Base-by-base conservation (phyloP, 2,329 filamentous ascomycete species). In the Arthrobotrys iridis region DNA sequence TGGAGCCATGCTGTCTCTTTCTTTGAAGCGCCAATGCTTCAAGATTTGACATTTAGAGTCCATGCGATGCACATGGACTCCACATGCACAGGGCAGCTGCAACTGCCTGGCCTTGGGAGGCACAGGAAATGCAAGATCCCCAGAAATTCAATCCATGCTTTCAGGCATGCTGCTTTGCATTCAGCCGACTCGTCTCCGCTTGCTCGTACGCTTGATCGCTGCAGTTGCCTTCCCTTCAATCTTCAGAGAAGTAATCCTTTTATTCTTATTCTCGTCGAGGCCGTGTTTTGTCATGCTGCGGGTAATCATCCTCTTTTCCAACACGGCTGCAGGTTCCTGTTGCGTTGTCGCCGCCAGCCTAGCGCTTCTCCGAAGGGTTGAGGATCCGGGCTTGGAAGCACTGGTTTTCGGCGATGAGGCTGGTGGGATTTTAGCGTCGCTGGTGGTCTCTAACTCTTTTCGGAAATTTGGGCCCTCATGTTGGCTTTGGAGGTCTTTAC, bases 141-240 rank as follows among this genome's bases (percentile, higher is more conserved):
- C 43, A 43, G 22, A 48, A 10, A 48, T 48, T 43, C 41, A 62
- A 60, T 18, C n/a, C n/a, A 40, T 40, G 35, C 35, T 22, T 30
- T 55, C 50, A 55, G 50, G 50, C 50, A 55, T 37, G 37, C 30
- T 37, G 30, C 20, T 55, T 35, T 55, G 46, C 48, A 43, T 45
- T 75, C 71, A 75, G 37, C 71, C 71, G 33, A 67, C 63, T 75
- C 63, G 63, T 67, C 71, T 67, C 63, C 71, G 63, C 71, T 75
- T 68, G 40, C 59, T 66, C 5, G 48, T 58, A 28, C 70, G 62
- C 63, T 55, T 43, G 18, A 46, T 52, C 41, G 40, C 57, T 41
- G 71, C 71, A 63, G 18, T 55, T 43, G 55, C 37, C 26, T 45
- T 59, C 50, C 8, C 60, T 11, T 60, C 24, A 11, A 41, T 55